Conservation (phyloP, 805 yeast genomes). For the Alloascoidea hylecoeti region DNA sequence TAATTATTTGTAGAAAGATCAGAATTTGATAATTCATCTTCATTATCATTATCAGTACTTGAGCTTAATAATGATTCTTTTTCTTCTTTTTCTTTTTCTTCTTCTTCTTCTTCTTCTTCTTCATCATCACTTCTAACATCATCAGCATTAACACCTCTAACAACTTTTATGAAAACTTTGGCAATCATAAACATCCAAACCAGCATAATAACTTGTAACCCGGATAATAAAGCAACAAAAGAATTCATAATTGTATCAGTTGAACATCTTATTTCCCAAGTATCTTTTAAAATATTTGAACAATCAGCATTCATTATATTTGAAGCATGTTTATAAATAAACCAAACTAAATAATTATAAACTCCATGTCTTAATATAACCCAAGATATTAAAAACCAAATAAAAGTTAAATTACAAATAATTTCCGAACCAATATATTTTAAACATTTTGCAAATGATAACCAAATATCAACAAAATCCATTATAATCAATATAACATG, state of each 20-base stretch:
- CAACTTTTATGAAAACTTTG: constrained; percentile 55
- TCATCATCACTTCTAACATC: constrained; percentile 81
- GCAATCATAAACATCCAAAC: constrained; percentile 68
- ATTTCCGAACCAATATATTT: constrained; percentile 51
- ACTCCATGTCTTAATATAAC: constrained; percentile 57
- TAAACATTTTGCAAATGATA: constrained; percentile 62
- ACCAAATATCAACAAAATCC: constrained; percentile 70
- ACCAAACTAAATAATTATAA: constrained; percentile 53
- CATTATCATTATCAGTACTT: too few relatives aligned
- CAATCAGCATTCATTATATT: constrained; percentile 20
- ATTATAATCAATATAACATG: constrained; percentile 63
- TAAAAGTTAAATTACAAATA: constrained; percentile 57
- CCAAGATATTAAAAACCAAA: constrained; percentile 58
- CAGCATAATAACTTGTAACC: constrained; percentile 49
- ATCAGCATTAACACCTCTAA: constrained; percentile 66
- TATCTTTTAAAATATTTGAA: too few relatives aligned
- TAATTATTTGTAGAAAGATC: too few relatives aligned
- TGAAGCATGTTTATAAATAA: constrained; percentile 34
- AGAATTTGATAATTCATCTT: too few relatives aligned
- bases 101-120: constrained; percentile 20
- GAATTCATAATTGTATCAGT: constrained; percentile 17
- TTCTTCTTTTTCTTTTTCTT: constrained; percentile 8
- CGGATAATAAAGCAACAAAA: constrained; percentile 42
- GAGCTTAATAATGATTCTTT: too few relatives aligned
- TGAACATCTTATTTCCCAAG: constrained; percentile 15